Evolutionary conservation across 129 eudicot genomes (phyloP), one percentile per base, ranked within the genome.

Genomic region (Tanacetum coccineum): DNA sequence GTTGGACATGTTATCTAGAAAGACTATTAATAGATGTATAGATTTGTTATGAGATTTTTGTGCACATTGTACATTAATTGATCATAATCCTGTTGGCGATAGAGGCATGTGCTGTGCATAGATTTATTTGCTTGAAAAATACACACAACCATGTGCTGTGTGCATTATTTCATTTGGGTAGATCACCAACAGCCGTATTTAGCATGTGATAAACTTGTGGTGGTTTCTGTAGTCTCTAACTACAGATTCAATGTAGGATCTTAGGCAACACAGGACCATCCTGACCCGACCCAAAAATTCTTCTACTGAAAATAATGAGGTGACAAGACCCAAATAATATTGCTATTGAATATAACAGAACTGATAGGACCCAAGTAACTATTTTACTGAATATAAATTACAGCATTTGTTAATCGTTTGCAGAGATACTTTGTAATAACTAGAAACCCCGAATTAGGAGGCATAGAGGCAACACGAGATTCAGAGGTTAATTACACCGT

Each of bases 371-470:
- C 36, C 36, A 3, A 30, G 5, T 30, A 30, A 4, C 5, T 30
- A 3, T 6, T 36, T 36, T 36, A 36, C 40, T 36, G 40, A 36
- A 36, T 5, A 36, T 36, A 36, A 36, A 36, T 36, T 36, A 36
- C 40, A 36, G 6, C 26, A 14, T 53, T 52, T 1, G 36, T 49
- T 2, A 14, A 0, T 39, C 15, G 2, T 70, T 10, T 64, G 53
- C 90, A 89, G 99, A 81, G 99, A 74, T 82, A 84, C 72, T 94
- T 89, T 81, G 99, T 94, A 25, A 62, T 89, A 62, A 87, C 95
- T 4, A 77, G 86, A 73, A 82, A 95, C 71, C 99, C 99, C 4
- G 62, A 64, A 58, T 81, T 89, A 59, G 97, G 90, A 45, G 99
- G 97, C 48, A 80, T 89, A 64, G 90, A 77, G 26, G 83, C 82